phyloP scores from a whole-genome alignment of 768 basidiomycete species.

The Pleurotus tuber-regium region DNA sequence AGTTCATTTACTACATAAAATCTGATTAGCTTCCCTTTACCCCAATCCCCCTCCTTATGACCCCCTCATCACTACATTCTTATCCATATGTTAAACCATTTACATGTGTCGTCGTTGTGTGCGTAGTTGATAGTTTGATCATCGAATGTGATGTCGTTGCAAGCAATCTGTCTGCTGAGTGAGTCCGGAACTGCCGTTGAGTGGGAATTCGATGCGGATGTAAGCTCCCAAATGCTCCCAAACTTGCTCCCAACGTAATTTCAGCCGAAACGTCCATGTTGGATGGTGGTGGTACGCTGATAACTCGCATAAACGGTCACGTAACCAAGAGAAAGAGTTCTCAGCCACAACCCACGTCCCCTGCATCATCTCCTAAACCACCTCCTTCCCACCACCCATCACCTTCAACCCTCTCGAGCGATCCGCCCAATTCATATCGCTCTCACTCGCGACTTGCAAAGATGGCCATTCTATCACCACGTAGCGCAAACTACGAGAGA shows the following conservation, averaged over 20 bases:
- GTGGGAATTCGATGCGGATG: neutral
- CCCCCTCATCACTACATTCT: slow-evolving; percentile 10
- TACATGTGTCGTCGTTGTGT: neutral
- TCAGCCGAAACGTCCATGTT: too few species aligned
- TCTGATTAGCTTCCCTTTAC: neutral
- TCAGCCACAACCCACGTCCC: neutral
- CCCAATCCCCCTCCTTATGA: neutral
- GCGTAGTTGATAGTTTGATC: neutral
- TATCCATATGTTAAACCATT: neutral
- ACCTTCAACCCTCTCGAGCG: slow-evolving; percentile 2
- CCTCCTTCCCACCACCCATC: neutral
- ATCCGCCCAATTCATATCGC: neutral
- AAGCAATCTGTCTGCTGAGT: too few species aligned
- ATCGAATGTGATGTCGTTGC: too few species aligned
- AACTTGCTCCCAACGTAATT: neutral
- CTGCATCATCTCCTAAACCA: slow-evolving; percentile 2
- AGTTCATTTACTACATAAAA: slow-evolving; percentile 1
- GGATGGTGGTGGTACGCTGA: slow-evolving; percentile 3
- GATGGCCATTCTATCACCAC: slow-evolving; percentile 21
- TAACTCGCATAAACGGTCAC: neutral
- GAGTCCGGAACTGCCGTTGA: too few species aligned
- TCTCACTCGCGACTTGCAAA: neutral
- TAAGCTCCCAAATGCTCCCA: neutral
- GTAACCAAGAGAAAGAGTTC: neutral
- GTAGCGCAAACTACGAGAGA: slow-evolving; percentile 29